Percentiles rank a stretch among this genome's conserved stretches.
Conservation (phyloP, 441 rosid species). For the Gossypium trilobum region DNA sequence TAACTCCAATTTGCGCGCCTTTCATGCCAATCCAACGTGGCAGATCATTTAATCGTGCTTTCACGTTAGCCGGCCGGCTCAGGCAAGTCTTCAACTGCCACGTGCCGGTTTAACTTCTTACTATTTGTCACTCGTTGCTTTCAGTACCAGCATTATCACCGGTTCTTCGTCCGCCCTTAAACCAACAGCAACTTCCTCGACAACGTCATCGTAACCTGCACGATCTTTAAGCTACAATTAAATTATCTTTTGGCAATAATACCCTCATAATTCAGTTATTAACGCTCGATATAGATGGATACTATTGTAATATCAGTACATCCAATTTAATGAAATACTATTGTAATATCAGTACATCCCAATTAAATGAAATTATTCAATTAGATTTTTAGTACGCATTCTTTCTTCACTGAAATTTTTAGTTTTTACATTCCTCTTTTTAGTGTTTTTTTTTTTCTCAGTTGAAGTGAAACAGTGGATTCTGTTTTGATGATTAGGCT, state of each 20-base stretch:
- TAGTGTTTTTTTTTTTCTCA: neutral
- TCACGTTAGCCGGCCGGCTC: constrained; percentile 9
- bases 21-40: neutral
- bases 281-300: neutral
- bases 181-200: neutral
- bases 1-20: constrained; percentile 10
- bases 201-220: constrained; percentile 5
- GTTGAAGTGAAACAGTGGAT: constrained; percentile 7
- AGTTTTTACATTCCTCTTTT: neutral
- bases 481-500: neutral
- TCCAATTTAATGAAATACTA: neutral
- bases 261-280: neutral
- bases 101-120: neutral
- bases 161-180: neutral
- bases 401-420: neutral
- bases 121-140: neutral
- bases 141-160: neutral
- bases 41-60: neutral
- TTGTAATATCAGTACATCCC: neutral
- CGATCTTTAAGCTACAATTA: neutral
- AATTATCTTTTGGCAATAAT: neutral
- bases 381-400: neutral
- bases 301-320: neutral
- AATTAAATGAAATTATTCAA: neutral
- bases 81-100: constrained; percentile 1